Base-by-base conservation (phyloP, 2,329 filamentous ascomycete species). In the Zasmidium cellare region DNA sequence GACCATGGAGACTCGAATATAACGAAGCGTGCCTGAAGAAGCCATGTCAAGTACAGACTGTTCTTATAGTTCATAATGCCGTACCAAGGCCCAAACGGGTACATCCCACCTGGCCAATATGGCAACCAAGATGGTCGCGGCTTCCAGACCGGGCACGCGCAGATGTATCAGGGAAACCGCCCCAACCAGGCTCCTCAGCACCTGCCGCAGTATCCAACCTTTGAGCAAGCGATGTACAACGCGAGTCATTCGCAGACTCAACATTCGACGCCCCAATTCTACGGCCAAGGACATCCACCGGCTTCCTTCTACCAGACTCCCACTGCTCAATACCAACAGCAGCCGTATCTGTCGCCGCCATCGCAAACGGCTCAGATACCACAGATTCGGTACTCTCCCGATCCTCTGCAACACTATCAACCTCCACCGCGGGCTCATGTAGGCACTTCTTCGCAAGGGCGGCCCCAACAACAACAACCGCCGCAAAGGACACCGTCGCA, bases 371-470 rank as follows among this genome's bases (percentile, higher is more conserved):
- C 41, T 3, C 38, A 24, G 5, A 50, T 60, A 24, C 56, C 51
- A 48, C 57, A 58, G 18, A 47, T 11, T 28, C 25, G 46, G 19
- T 64, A 62, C 24, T 64, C 63, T 6, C 63, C 61, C 5, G 63
- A 64, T 23, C 59, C 63, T n/a, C 46, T 61, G 38, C 61, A 60
- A 28, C 47, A 46, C 46, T 65, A 58, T 22, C 63, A 65, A 44
- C 35, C 31, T 20, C 59, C 59, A 22, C 55, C 61, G 9, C 56
- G 54, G 31, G 54, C 58, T 11, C 53, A 55, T 22, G 57, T 58
- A 31, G 20, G 31, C 16, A 28, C 52, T 9, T 57, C 45, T 16
- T 47, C 46, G 11, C 47, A 28, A 47, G 23, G 16, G 9, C 25
- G 31, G 11, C 46, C 28, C 6, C 47, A 51, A 24, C 55, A 58